Evolutionary conservation across 2,329 filamentous ascomycete genomes (phyloP).

Genomic region (Exophiala calicioides): DNA sequence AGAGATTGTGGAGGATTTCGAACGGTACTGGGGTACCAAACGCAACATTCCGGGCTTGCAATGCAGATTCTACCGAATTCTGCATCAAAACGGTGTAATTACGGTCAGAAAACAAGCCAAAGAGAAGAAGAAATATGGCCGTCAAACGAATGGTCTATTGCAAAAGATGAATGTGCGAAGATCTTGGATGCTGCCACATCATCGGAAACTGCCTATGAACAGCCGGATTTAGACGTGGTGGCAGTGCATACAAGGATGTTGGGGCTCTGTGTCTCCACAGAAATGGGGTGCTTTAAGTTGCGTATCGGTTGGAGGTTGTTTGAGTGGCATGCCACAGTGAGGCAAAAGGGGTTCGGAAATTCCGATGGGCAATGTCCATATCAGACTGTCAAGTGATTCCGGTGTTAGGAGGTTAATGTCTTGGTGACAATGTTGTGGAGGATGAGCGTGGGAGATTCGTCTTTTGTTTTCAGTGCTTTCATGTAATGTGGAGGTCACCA

Average conservation of each 20-base stretch:
- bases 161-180: slow-evolving; percentile 43
- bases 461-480: neutral
- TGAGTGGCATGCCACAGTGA: too few species aligned
- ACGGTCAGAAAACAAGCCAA: slow-evolving; percentile 45
- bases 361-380: too few species aligned
- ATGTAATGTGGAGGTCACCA: neutral
- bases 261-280: neutral
- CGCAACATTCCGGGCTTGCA: slow-evolving; percentile 49
- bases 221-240: neutral
- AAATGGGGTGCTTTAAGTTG: too few species aligned
- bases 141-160: slow-evolving; percentile 43
- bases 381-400: too few species aligned
- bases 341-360: too few species aligned
- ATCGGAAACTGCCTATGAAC: neutral
- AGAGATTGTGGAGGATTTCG: slow-evolving; percentile 47
- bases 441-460: neutral
- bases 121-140: slow-evolving; percentile 22
- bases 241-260: too few species aligned
- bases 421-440: neutral
- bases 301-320: too few species aligned
- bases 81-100: slow-evolving; percentile 47
- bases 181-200: slow-evolving; percentile 16
- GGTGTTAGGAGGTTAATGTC: neutral
- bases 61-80: slow-evolving; percentile 54
- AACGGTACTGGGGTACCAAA: slow-evolving; percentile 43